Conservation (phyloP, 805 yeast species). For the Scheffersomyces stipitis region DNA sequence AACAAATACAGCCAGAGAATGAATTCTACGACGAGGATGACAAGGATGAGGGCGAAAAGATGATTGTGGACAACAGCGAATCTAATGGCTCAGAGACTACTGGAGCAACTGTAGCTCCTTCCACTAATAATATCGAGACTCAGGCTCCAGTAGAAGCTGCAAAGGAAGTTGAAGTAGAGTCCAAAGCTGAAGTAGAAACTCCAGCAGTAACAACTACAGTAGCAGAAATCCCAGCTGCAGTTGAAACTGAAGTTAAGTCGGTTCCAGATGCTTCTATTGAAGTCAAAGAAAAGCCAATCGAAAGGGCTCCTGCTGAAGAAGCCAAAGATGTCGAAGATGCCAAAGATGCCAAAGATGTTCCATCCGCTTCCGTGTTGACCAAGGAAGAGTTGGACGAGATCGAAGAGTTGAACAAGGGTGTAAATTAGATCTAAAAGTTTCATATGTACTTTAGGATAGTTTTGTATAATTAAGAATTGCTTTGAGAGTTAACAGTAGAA, state of each 20-base stretch:
- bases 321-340: no score
- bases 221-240: neutral
- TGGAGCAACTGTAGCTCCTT: neutral
- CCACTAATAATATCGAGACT: no score
- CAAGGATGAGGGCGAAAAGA: slow-evolving; percentile 38
- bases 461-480: no score
- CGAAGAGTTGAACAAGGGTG: slow-evolving; percentile 29
- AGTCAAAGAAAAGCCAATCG: no score
- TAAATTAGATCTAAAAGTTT: neutral
- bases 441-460: neutral
- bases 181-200: neutral
- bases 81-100: neutral
- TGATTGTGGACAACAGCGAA: slow-evolving; percentile 13
- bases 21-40: slow-evolving; percentile 76
- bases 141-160: no score
- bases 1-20: slow-evolving; percentile 63
- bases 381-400: slow-evolving; percentile 40
- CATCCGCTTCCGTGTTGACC: slow-evolving; percentile 20
- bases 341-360: no score
- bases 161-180: neutral
- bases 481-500: no score
- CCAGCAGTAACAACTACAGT: neutral
- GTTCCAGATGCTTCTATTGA: neutral
- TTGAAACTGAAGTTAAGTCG: neutral
- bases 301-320: no score